Percentiles rank a stretch among this genome's conserved stretches.
phyloP scores from a whole-genome alignment of 2,329 filamentous ascomycete genomes.

The Penicillium sp. region DNA sequence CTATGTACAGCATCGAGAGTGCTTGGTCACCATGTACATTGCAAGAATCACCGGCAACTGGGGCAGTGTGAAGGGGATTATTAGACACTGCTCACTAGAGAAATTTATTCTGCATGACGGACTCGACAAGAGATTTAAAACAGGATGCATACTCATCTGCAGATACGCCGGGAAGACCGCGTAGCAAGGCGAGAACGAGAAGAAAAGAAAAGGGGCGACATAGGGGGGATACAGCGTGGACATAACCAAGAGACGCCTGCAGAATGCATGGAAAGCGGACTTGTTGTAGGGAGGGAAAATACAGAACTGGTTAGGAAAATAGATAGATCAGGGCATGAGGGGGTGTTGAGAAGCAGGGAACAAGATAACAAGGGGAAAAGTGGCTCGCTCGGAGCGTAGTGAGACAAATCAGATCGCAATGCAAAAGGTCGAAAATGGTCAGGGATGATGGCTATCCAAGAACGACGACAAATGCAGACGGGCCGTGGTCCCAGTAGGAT shows the following conservation, averaged over 20 bases:
- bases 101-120: slow-evolving; percentile 1
- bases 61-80: slow-evolving; percentile 12
- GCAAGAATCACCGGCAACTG: slow-evolving; percentile 21
- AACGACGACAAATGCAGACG: slow-evolving; percentile 21
- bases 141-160: slow-evolving; percentile 8
- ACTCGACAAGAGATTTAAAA: slow-evolving; percentile 1
- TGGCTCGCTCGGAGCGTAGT: slow-evolving; percentile 24
- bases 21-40: slow-evolving; percentile 34
- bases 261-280: slow-evolving; percentile 37
- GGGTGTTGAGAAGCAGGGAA: slow-evolving; percentile 24
- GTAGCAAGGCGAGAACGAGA: slow-evolving; percentile 24
- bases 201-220: slow-evolving; percentile 17
- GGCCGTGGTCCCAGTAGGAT: slow-evolving; percentile 15
- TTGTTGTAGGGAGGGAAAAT: slow-evolving; percentile 15
- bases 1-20: slow-evolving; percentile 35
- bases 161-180: slow-evolving; percentile 5
- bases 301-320: slow-evolving; percentile 15
- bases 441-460: slow-evolving; percentile 9
- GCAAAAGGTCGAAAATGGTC: slow-evolving; percentile 15
- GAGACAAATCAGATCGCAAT: slow-evolving; percentile 19
- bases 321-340: slow-evolving; percentile 25
- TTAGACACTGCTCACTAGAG: slow-evolving; percentile 15
- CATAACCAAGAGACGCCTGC: slow-evolving; percentile 38
- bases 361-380: slow-evolving; percentile 4
- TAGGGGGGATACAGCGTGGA: slow-evolving; percentile 20